Evolutionary conservation across 78 protist genomes (phyloP).

Genomic region (Blattamonas nauphoetae): DNA sequence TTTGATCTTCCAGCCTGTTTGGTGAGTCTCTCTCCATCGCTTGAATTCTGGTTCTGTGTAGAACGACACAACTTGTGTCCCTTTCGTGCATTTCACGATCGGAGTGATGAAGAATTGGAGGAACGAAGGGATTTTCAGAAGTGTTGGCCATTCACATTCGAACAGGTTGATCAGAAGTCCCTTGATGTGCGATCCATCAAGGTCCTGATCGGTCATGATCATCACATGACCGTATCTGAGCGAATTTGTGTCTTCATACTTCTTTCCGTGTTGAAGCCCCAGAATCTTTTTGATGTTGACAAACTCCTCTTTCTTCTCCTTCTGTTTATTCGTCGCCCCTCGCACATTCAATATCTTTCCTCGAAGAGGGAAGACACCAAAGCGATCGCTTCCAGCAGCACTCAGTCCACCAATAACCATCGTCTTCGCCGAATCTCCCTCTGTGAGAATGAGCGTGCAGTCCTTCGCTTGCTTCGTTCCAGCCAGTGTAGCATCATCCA

Average conservation of each 20-base stretch:
- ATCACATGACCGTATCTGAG: constrained; percentile 93
- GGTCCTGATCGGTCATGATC: constrained; percentile 99
- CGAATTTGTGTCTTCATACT: neutral
- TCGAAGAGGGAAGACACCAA: constrained; percentile 96
- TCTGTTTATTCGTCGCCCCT: constrained; percentile 53
- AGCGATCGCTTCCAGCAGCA: constrained; percentile 61
- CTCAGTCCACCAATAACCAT: neutral
- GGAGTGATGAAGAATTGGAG: constrained; percentile 94
- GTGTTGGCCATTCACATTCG: constrained; percentile 90
- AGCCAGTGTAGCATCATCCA: constrained; percentile 94
- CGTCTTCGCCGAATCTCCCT: constrained; percentile 92
- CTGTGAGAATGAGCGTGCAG: constrained; percentile 96
- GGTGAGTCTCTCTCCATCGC: constrained; percentile 46
- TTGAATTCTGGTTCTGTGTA: constrained; percentile 83
- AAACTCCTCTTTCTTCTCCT: constrained; percentile 13
- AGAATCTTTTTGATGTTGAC: neutral
- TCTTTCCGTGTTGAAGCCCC: constrained; percentile 36
- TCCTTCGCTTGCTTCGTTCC: constrained; percentile 55
- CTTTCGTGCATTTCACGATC: constrained; percentile 64
- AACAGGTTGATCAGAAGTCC: constrained; percentile 93
- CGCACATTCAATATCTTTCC: constrained; percentile 97
- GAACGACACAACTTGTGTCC: constrained; percentile 42
- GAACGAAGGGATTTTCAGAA: constrained; percentile 69
- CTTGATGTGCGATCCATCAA: constrained; percentile 99
- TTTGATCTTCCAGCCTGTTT: constrained; percentile 58